Percentiles rank a stretch among this genome's conserved stretches.
Evolutionary conservation across 441 rosid genomes (phyloP).

Genomic region (California macrophylla): DNA sequence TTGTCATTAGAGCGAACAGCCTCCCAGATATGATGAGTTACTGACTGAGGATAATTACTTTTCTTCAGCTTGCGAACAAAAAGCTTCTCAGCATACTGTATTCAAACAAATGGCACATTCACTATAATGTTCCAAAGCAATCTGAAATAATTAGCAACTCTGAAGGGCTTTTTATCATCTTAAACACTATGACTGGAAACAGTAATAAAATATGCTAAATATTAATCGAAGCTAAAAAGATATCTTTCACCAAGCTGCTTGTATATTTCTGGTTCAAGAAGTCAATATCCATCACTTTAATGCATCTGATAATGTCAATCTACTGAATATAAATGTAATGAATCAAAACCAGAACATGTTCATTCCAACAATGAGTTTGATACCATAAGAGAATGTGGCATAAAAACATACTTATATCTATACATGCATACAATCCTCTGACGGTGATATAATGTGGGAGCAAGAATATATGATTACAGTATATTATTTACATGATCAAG

Average conservation of each 20-base stretch:
- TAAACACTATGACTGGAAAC: not conserved
- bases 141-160: not conserved
- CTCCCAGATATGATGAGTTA: conserved; percentile 59
- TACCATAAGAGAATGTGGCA: not conserved
- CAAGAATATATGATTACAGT: not conserved
- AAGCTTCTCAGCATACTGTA: conserved; percentile 75
- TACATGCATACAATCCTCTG: not conserved
- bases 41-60: conserved; percentile 33
- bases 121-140: not conserved
- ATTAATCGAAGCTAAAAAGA: not conserved
- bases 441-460: not conserved
- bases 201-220: not conserved
- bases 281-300: not conserved
- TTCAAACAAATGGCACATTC: not conserved
- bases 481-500: not conserved
- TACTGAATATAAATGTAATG: too few species aligned
- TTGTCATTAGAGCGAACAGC: conserved; percentile 67
- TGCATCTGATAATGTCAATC: not conserved
- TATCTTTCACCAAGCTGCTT: not conserved
- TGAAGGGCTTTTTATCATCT: not conserved
- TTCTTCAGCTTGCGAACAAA: conserved; percentile 54
- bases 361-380: not conserved
- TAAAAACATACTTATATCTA: not conserved
- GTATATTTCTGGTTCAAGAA: not conserved
- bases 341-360: too few species aligned